phyloP scores from a whole-genome alignment of 345 rosid species.

The Eucalyptus lansdowneana region DNA sequence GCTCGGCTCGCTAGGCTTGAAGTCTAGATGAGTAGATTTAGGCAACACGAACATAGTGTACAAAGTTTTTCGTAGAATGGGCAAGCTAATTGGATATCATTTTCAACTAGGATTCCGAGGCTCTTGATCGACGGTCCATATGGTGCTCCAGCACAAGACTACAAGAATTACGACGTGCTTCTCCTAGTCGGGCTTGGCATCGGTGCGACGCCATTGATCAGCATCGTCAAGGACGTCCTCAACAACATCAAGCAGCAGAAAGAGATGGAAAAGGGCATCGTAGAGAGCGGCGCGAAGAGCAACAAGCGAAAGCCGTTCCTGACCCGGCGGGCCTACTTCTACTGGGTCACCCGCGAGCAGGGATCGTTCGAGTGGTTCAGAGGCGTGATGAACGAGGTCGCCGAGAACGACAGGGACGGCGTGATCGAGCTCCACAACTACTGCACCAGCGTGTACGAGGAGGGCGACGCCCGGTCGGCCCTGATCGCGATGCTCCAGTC shows the following conservation, averaged over 20 bases:
- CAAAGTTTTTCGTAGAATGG: not conserved
- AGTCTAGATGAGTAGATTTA: not conserved
- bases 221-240: slow-evolving; percentile 66
- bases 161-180: slow-evolving; percentile 61
- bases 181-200: slow-evolving; percentile 76
- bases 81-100: not conserved
- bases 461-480: slow-evolving; percentile 85
- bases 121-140: slow-evolving; percentile 72
- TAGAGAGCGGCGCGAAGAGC: slow-evolving; percentile 1
- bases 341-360: slow-evolving; percentile 81
- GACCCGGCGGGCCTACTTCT: slow-evolving; percentile 59
- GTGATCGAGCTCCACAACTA: slow-evolving; percentile 66
- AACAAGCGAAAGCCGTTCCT: slow-evolving; percentile 27
- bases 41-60: not conserved
- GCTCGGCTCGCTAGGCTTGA: not conserved
- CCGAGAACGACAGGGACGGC: slow-evolving; percentile 43
- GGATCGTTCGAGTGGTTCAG: slow-evolving; percentile 80
- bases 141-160: slow-evolving; percentile 83
- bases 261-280: slow-evolving; percentile 20
- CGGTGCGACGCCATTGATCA: slow-evolving; percentile 76
- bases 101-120: slow-evolving; percentile 38
- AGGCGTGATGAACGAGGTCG: slow-evolving; percentile 69
- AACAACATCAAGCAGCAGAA: slow-evolving; percentile 65
- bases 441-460: slow-evolving; percentile 67
- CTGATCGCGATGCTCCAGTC: slow-evolving; percentile 71